phyloP scores from a whole-genome alignment of 1,284 basidiomycete genomes.

The Earliella scabrosa region DNA sequence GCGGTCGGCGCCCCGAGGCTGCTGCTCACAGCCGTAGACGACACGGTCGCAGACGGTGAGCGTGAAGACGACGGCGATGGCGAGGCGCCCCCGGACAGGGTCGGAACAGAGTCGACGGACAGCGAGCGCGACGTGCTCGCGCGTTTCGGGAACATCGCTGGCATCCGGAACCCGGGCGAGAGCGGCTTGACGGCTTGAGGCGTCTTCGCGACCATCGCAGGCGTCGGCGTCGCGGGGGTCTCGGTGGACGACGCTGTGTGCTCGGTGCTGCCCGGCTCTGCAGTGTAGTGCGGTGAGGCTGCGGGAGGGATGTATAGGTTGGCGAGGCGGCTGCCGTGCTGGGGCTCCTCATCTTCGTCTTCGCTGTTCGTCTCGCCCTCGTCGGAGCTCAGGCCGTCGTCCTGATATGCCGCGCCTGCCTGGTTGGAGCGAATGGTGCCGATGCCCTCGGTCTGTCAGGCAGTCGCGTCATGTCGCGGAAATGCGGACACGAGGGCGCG shows the following conservation, averaged over 20 bases:
- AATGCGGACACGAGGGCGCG: not conserved
- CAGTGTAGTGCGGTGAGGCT: not conserved
- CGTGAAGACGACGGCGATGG: not conserved
- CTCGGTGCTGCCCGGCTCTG: conserved; percentile 11
- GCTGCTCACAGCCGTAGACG: conserved; percentile 14
- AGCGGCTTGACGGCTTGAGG: conserved; percentile 30
- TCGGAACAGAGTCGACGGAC: conserved; percentile 36
- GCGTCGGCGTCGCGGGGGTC: conserved; percentile 26
- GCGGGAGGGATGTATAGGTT: conserved; percentile 25
- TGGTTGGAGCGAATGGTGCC: conserved; percentile 80
- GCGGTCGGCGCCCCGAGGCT: conserved; percentile 7
- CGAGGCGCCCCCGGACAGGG: not conserved
- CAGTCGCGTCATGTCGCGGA: not conserved
- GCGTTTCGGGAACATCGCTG: conserved; percentile 43
- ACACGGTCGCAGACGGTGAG: conserved; percentile 5
- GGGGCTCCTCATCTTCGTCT: conserved; percentile 41
- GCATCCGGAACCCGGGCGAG: conserved; percentile 35
- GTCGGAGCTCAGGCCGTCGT: conserved; percentile 76
- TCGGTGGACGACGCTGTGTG: conserved; percentile 20
- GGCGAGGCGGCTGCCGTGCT: conserved; percentile 21
- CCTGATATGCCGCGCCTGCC: conserved; percentile 62
- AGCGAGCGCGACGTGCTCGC: conserved; percentile 36
- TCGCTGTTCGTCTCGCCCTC: conserved; percentile 50
- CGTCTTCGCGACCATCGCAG: conserved; percentile 25
- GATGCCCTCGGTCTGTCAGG: conserved; percentile 79